Base-by-base conservation (phyloP, 495 filamentous ascomycete genomes). In the Penicillium desertorum region DNA sequence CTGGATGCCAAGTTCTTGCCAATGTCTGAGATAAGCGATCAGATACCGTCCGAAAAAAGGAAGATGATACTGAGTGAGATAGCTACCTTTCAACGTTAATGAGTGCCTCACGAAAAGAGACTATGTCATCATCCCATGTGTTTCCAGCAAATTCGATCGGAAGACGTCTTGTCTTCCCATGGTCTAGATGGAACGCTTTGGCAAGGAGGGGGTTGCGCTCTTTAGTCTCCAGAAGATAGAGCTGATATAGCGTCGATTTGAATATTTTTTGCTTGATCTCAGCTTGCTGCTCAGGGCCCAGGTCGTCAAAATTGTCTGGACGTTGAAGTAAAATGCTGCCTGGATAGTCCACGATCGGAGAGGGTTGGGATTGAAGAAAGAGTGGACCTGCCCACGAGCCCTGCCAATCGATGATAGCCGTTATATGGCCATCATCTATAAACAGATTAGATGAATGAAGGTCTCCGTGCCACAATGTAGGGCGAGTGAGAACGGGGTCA, bases 121-220 rank as follows among this genome's bases (percentile, higher is more conserved):
- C 52, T 48, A 75, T 71, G 30, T 73, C 67, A 52, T 68, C 69
- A 47, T 73, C 71, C 71, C 69, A 75, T 1, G 65, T 73, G 62
- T 71, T 60, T 7, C 59, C 56, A 1, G 65, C 64, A 58, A 25
- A 25, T 59, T 68, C 54, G 6, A 75, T 36, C 1, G 62, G 50
- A 54, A 70, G 50, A 54, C 63, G 62, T 46, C 63, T 61, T 58
- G 62, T 70, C 30, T 62, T 70, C 16, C 70, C 69, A 61, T 75
- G 48, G 17, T 62, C 50, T 39, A 64, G 34, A 56, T 69, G 59
- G 53, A 69, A 68, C 8, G 56, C 29, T 60, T 56, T 52, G 7
- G 60, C 53, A 12, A 71, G 61, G 7, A 62, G 0, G 2, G 65
- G 61, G 30, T 63, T 69, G 19, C 51, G 34, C 45, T 63, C 46